phyloP scores from a whole-genome alignment of 176 grass and related monocot species.

The Avena sativa region DNA sequence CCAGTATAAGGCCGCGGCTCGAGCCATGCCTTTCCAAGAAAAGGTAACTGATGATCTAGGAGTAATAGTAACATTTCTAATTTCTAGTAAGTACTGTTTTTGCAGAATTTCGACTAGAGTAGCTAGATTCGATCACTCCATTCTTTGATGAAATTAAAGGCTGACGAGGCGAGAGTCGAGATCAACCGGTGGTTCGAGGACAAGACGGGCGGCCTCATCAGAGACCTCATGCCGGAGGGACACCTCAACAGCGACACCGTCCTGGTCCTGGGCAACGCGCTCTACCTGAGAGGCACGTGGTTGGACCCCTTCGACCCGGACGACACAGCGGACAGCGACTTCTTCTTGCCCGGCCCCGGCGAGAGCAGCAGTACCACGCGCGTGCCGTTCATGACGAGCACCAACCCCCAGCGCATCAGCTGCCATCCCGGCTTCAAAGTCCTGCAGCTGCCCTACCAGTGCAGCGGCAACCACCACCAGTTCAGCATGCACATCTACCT shows the following conservation, averaged over 20 bases:
- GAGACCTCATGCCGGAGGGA: neutral
- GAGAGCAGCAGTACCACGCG: neutral
- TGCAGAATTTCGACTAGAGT: neutral
- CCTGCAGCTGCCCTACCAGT: slow-evolving; percentile 10
- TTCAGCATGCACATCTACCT: slow-evolving; percentile 21
- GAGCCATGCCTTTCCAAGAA: slow-evolving; percentile 20
- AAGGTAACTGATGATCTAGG: neutral
- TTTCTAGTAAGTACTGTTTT: neutral
- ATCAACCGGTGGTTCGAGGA: slow-evolving; percentile 19
- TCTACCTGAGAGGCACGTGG: neutral
- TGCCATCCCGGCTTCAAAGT: slow-evolving; percentile 22
- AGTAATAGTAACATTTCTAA: neutral
- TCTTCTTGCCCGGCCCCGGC: neutral
- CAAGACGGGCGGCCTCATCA: neutral
- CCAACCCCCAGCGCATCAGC: neutral
- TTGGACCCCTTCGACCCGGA: neutral
- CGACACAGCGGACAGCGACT: neutral
- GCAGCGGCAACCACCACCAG: neutral
- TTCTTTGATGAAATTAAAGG: neutral
- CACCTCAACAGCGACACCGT: neutral
- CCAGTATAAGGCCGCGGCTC: neutral
- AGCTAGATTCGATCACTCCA: neutral
- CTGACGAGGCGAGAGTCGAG: slow-evolving; percentile 3
- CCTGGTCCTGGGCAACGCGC: slow-evolving; percentile 1
- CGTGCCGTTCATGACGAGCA: slow-evolving; percentile 8